These are phyloP conservation scores for Pyrrhoderma noxium DNA, from an alignment of 1,284 basidiomycete genomes.

Conservation along the genomic window DNA sequence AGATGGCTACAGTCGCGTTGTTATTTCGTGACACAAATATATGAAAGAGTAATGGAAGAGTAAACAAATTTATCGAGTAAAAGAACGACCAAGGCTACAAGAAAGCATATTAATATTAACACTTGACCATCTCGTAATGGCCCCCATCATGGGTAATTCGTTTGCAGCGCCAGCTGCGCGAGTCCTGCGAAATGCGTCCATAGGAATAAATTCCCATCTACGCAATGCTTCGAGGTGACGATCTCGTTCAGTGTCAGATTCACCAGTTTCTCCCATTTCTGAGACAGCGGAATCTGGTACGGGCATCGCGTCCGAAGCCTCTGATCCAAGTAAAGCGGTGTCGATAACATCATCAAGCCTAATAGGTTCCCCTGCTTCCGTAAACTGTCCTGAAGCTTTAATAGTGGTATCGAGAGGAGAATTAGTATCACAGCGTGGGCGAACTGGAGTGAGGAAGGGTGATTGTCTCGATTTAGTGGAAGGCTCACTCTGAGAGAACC, in stretches of 20 bases:
- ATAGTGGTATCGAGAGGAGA: conserved; percentile 29
- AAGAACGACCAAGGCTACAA: not conserved
- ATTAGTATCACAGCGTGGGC: conserved; percentile 7
- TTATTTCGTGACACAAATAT: too few relatives aligned
- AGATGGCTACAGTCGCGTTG: too few relatives aligned
- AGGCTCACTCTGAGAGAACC: conserved; percentile 29
- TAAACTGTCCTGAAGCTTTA: conserved; percentile 29
- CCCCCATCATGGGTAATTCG: conserved; percentile 20
- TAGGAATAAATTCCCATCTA: conserved; percentile 70
- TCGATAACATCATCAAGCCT: conserved; percentile 78
- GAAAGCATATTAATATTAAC: not conserved
- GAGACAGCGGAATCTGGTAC: conserved; percentile 19
- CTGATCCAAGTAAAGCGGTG: conserved; percentile 56
- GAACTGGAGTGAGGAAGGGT: conserved; percentile 22
- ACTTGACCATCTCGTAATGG: conserved; percentile 6
- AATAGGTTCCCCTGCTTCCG: conserved; percentile 43
- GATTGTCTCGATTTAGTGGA: conserved; percentile 25
- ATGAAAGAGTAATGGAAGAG: too few relatives aligned
- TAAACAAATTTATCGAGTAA: not conserved
- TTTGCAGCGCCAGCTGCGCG: conserved; percentile 36
- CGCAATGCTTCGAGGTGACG: conserved; percentile 35
- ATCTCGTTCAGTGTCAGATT: conserved; percentile 23
- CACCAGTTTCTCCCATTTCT: conserved; percentile 24
- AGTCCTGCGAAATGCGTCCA: conserved; percentile 64
- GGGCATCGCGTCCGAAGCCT: conserved; percentile 32